A percentile compares a stretch with the other conserved stretches of the same genome.
Evolutionary conservation across 1,284 basidiomycete species (phyloP).

Genomic region (Lentinus polychrous): DNA sequence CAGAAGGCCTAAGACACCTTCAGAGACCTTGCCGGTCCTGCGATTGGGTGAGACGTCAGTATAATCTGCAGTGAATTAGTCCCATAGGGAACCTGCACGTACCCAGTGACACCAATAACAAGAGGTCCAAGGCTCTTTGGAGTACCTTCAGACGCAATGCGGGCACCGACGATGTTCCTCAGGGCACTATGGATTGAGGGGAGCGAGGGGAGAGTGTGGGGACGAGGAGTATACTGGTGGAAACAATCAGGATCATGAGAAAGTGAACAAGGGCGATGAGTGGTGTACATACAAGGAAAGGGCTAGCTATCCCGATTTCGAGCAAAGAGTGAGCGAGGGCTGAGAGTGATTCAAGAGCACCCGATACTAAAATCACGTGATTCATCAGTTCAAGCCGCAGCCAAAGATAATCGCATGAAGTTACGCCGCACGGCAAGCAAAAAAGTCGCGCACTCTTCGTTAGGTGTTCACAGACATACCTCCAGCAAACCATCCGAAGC

Average conservation of each 20-base stretch:
- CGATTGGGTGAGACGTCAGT: neutral
- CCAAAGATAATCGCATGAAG: neutral
- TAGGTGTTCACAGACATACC: conserved; percentile 38
- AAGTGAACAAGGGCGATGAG: neutral
- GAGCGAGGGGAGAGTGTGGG: conserved; percentile 65
- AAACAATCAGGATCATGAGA: neutral
- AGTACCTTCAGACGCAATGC: conserved; percentile 52
- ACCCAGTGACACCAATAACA: conserved; percentile 82
- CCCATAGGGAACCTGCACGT: conserved; percentile 11
- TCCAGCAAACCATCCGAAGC: conserved; percentile 86
- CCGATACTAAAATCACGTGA: conserved; percentile 51
- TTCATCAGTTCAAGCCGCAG: neutral
- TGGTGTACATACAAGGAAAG: conserved; percentile 55
- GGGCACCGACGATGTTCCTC: conserved; percentile 45
- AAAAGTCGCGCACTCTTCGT: neutral
- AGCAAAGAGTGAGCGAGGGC: conserved; percentile 76
- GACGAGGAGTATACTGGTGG: conserved; percentile 68
- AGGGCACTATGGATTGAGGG: conserved; percentile 54
- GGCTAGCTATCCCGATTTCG: conserved; percentile 71
- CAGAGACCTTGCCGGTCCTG: conserved; percentile 75
- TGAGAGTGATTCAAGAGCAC: conserved; percentile 75
- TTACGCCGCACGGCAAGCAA: too few species aligned
- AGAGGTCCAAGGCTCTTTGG: conserved; percentile 65
- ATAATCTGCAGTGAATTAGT: neutral
- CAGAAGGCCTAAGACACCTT: conserved; percentile 69